A percentile compares a stretch with the other conserved stretches of the same genome.
phyloP scores from a whole-genome alignment of 83 land plant species.

The Thuja plicata region DNA sequence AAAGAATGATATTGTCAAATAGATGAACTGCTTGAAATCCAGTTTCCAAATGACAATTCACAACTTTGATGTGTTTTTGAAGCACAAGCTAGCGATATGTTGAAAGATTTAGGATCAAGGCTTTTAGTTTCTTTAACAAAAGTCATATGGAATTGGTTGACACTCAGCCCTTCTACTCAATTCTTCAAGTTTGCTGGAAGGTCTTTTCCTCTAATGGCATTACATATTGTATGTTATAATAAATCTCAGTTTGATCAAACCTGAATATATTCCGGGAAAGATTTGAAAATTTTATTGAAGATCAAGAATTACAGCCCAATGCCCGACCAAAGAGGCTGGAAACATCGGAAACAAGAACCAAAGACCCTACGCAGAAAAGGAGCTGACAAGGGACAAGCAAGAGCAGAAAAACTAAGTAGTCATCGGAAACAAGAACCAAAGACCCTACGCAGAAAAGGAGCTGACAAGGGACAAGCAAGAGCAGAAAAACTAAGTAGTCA shows the following conservation, averaged over 20 bases:
- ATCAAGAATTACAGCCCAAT: no score
- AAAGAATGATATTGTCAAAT: not conserved
- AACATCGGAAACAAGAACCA: no score
- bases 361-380: no score
- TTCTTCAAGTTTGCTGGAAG: not conserved
- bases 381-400: no score
- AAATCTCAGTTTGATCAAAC: not conserved
- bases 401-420: no score
- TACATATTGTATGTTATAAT: not conserved
- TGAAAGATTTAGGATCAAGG: not conserved
- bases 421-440: no score
- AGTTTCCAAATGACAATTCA: not conserved
- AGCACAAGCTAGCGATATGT: not conserved
- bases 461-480: no score
- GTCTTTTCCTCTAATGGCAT: not conserved
- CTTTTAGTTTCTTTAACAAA: not conserved
- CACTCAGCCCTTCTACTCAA: not conserved
- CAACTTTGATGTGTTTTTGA: not conserved
- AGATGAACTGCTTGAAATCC: not conserved
- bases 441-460: no score
- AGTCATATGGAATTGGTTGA: not conserved
- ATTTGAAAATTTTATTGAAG: no score
- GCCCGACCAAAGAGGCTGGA: no score
- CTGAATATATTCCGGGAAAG: not conserved
- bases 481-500: no score